Evolutionary conservation across 768 basidiomycete genomes (phyloP).

Genomic region (Polyporus arcularius): DNA sequence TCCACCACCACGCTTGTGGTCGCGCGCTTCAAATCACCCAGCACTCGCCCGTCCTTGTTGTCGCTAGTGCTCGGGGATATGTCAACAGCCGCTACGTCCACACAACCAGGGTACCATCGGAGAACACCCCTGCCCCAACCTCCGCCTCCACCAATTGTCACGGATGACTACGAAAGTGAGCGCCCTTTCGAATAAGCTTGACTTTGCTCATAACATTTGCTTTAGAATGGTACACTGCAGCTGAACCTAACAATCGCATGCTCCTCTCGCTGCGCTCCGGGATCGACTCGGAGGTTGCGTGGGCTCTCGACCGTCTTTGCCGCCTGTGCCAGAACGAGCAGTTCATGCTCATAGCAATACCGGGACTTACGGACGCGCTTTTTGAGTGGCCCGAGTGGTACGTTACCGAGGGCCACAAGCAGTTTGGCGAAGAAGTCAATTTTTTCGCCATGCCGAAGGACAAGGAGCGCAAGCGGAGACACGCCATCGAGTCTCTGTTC

Average conservation of each 20-base stretch:
- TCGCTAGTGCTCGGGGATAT: background rate
- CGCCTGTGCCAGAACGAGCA: conserved; percentile 79
- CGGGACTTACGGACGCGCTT: conserved; percentile 80
- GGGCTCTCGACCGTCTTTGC: conserved; percentile 87
- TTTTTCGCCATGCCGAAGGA: conserved; percentile 61
- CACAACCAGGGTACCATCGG: conserved; percentile 12
- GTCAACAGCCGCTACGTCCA: background rate
- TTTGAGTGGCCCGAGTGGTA: conserved; percentile 92
- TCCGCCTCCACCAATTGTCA: conserved; percentile 43
- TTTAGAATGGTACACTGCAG: conserved; percentile 86
- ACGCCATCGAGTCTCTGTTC: conserved; percentile 84
- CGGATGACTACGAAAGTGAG: conserved; percentile 79
- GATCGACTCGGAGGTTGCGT: conserved; percentile 79
- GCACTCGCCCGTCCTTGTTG: background rate
- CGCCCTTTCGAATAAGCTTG: background rate
- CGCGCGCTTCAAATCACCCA: background rate
- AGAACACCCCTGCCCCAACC: conserved; percentile 23
- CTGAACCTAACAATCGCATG: conserved; percentile 80
- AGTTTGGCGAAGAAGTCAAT: conserved; percentile 38
- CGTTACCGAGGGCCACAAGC: conserved; percentile 57
- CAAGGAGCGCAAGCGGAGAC: conserved; percentile 56
- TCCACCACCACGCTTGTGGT: background rate
- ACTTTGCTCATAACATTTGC: background rate
- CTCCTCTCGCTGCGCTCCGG: conserved; percentile 86
- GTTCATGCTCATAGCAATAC: conserved; percentile 69